Percentiles rank a stretch among this genome's conserved stretches.
Evolutionary conservation across 805 yeast species (phyloP).

Genomic region (Saccharomycopsis synnaedendra): DNA sequence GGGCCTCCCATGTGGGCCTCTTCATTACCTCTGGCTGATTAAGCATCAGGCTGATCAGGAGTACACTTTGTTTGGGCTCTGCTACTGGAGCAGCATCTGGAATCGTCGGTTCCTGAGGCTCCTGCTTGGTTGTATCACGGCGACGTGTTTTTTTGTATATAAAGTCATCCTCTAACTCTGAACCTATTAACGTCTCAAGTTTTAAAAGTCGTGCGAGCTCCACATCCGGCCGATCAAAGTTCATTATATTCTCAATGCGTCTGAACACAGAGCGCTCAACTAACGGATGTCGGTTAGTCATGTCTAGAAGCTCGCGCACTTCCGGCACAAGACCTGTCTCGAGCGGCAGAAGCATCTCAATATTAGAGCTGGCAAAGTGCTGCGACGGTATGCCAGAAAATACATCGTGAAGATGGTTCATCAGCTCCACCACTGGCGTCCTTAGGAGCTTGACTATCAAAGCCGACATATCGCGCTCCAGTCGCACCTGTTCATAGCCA

Average conservation of each 20-base stretch:
- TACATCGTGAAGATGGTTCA: constrained; percentile 1
- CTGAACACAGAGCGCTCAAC: background rate
- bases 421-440: constrained; percentile 1
- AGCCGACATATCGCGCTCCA: background rate
- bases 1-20: too few relatives aligned
- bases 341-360: background rate
- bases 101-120: too few relatives aligned
- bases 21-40: too few relatives aligned
- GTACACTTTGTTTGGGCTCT: too few relatives aligned
- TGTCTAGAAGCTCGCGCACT: background rate
- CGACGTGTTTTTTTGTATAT: background rate
- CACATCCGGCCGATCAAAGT: background rate
- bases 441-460: background rate
- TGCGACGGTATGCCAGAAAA: background rate
- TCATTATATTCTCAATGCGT: background rate
- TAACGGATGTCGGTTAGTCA: background rate
- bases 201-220: background rate
- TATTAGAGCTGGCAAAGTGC: background rate
- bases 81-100: too few relatives aligned
- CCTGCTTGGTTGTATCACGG: too few relatives aligned
- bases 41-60: too few relatives aligned
- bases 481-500: background rate
- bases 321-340: background rate
- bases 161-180: background rate
- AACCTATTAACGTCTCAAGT: background rate